These are phyloP conservation scores for Boletus subparvulus DNA, from an alignment of 768 basidiomycete species.

Conservation along the genomic window DNA sequence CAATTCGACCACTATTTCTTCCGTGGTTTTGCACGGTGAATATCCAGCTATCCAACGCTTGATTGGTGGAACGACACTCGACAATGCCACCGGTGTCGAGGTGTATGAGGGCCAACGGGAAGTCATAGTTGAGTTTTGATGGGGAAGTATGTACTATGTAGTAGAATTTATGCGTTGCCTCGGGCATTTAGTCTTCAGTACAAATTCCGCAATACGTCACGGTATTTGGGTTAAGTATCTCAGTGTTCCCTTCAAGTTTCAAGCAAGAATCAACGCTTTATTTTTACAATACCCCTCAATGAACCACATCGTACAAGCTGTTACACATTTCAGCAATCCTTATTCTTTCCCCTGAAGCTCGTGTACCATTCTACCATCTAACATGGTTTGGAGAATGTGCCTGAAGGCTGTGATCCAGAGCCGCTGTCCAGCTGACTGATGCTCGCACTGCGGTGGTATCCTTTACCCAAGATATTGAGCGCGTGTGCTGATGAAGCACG, in stretches of 20 bases:
- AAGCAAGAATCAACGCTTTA: not conserved
- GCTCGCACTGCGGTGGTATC: slow-evolving; percentile 30
- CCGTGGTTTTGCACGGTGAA: slow-evolving; percentile 15
- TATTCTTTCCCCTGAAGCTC: not conserved
- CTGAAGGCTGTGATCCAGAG: slow-evolving; percentile 47
- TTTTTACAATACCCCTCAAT: not conserved
- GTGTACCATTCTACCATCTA: slow-evolving; percentile 28
- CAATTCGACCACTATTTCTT: slow-evolving; percentile 6
- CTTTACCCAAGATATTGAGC: slow-evolving; percentile 42
- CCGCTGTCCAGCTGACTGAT: slow-evolving; percentile 49
- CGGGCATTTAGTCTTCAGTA: too few species aligned
- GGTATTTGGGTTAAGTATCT: too few species aligned
- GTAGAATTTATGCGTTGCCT: too few species aligned
- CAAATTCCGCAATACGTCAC: too few species aligned
- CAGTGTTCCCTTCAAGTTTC: not conserved
- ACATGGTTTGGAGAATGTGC: slow-evolving; percentile 70
- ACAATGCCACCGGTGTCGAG: not conserved
- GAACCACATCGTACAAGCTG: not conserved
- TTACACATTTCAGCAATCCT: not conserved
- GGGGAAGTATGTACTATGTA: not conserved
- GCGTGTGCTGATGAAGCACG: slow-evolving; percentile 50
- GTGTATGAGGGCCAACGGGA: slow-evolving; percentile 4
- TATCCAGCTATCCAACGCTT: slow-evolving; percentile 8
- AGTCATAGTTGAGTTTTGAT: slow-evolving; percentile 11
- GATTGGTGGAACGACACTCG: slow-evolving; percentile 9